Evolutionary conservation across 108 stramenopile genomes (phyloP).

Genomic region (Hondaea fermentalgiana): DNA sequence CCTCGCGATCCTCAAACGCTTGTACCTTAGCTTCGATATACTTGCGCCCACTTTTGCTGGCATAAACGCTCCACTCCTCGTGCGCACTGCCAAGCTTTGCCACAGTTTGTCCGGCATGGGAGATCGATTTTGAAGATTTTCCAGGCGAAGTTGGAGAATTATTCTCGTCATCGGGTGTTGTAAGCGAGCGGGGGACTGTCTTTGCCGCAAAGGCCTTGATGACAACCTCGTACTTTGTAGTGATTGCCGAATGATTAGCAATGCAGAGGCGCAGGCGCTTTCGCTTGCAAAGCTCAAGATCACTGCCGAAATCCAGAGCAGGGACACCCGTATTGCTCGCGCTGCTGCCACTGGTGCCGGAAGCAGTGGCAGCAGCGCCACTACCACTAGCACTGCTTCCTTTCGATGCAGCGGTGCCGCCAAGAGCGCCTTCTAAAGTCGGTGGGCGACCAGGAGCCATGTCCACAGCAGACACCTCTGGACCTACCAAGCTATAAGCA

Average conservation of each 20-base stretch:
- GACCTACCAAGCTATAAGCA: constrained; percentile 24
- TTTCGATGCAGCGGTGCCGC: too few relatives aligned
- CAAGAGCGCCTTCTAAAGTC: neutral
- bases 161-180: too few relatives aligned
- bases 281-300: constrained; percentile 33
- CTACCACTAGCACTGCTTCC: too few relatives aligned
- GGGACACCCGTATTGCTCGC: neutral
- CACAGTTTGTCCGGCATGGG: neutral
- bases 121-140: too few relatives aligned
- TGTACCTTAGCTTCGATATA: constrained; percentile 25
- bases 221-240: constrained; percentile 2
- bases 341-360: too few relatives aligned
- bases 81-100: neutral
- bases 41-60: constrained; percentile 22
- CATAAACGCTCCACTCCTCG: constrained; percentile 27
- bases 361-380: too few relatives aligned
- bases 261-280: constrained; percentile 25
- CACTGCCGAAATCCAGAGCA: neutral
- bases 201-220: neutral
- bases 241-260: constrained; percentile 44
- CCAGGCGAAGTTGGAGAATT: too few relatives aligned
- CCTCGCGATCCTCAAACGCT: constrained; percentile 31
- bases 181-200: neutral
- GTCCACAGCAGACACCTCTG: neutral
- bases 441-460: constrained; percentile 20